phyloP scores from a whole-genome alignment of 192 early-diverging fungal species.

The Coemansia sp. region DNA sequence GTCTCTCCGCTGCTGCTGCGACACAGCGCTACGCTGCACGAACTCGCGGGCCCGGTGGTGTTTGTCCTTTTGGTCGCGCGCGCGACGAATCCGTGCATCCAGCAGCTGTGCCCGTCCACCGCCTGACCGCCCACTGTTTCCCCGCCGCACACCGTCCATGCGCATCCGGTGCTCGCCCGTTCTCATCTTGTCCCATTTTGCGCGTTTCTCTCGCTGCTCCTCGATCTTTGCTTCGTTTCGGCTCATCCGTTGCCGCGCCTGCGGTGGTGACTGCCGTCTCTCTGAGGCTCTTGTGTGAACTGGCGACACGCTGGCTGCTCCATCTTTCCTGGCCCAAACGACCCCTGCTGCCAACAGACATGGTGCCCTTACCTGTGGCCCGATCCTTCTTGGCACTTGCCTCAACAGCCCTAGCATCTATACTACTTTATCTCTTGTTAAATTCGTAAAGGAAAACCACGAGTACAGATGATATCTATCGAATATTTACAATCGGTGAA shows the following conservation, averaged over 20 bases:
- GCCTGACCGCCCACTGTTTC: conserved; percentile 23
- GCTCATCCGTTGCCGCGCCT: neutral
- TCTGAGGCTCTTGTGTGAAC: neutral
- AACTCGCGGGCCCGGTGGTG: conserved; percentile 32
- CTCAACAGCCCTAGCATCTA: no score
- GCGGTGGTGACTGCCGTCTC: neutral
- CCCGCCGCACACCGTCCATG: conserved; percentile 9
- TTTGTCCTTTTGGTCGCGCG: conserved; percentile 33
- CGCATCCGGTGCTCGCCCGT: conserved; percentile 22
- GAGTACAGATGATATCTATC: no score
- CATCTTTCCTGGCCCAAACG: neutral
- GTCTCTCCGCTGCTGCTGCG: conserved; percentile 18
- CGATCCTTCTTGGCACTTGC: no score
- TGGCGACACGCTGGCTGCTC: neutral
- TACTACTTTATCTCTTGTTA: no score
- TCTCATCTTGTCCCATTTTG: conserved; percentile 23
- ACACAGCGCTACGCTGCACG: conserved; percentile 15
- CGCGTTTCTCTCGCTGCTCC: conserved; percentile 16
- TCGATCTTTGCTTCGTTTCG: conserved; percentile 7
- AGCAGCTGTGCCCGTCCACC: conserved; percentile 36
- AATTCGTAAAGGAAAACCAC: no score
- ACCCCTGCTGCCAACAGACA: neutral
- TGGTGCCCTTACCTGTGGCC: neutral
- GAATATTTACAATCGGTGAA: no score
- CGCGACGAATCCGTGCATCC: conserved; percentile 38